Base-by-base conservation (phyloP, 306 rosid species). In the Cucumis sativus region DNA sequence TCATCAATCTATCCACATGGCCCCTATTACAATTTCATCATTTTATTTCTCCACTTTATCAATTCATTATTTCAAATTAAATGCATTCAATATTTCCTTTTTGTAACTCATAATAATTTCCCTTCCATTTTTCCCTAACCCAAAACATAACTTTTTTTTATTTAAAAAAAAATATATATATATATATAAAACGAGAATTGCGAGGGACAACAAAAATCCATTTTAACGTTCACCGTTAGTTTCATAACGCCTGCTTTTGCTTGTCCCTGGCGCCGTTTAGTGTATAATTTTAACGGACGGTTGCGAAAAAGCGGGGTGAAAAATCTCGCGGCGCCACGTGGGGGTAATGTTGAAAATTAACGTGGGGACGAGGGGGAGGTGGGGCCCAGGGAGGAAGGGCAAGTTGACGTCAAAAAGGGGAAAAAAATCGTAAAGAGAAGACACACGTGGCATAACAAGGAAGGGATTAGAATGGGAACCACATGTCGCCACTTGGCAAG, bases 401-500 rank as follows among this genome's bases (percentile, higher is more conserved):
- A 45, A 45, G 39, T 28, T 51, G 76, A 70, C 30, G 52, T 39
- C 16, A 66, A 43, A 11, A 68, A 43, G 6, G 10, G 1, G 12
- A 16, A 41, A 11, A n/a, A 41, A 21, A 67, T 18, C 0, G 23
- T 10, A 47, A 21, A 47, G 6, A 43, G 18, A 71, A 71, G 17
- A 17, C 8, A 49, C 59, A 72, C 76, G 76, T 72, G 76, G 76
- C 61, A 0, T 15, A 72, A 25, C 1, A 13, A 8, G 15, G 41
- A 51, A 15, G 59, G 20, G 76, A 72, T 72, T 72, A 49, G 60
- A 25, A 71, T 71, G 41, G 37, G 54, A 67, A 67, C 74, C 55
- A 68, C 56, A 68, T 68, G 57, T 23, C 43, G 76, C 61, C 76
- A 72, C 61, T 72, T 72, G 76, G 76, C 76, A 49, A 49, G 20